A percentile compares a stretch with the other conserved stretches of the same genome.
Evolutionary conservation across 1,284 basidiomycete genomes (phyloP).

Genomic region (Cutaneotrichosporon sp.): DNA sequence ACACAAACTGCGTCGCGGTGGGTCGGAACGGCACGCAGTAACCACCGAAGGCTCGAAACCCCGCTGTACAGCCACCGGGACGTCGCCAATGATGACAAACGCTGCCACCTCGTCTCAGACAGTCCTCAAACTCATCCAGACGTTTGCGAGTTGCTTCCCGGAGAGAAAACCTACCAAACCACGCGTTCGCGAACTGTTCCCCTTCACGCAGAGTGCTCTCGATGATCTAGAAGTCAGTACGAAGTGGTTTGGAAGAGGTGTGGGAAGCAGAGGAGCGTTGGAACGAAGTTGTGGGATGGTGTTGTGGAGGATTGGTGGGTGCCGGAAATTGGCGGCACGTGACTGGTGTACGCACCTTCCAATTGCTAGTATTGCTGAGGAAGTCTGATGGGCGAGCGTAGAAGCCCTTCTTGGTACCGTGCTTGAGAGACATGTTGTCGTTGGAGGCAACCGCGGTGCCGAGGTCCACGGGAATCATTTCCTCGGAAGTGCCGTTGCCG

Average conservation of each 20-base stretch:
- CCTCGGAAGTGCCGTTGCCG: conserved; percentile 46
- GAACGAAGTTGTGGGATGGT: background rate
- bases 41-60: too few relatives aligned
- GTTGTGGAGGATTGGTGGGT: background rate
- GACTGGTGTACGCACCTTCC: conserved; percentile 54
- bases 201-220: conserved; percentile 97
- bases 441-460: conserved; percentile 39
- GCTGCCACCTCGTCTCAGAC: background rate
- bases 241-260: too few relatives aligned
- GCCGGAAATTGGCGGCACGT: too few relatives aligned
- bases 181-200: conserved; percentile 98
- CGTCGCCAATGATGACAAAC: too few relatives aligned
- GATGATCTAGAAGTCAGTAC: conserved; percentile 60
- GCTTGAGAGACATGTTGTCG: conserved; percentile 45
- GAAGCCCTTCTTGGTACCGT: conserved; percentile 58
- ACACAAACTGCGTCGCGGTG: too few relatives aligned
- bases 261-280: too few relatives aligned
- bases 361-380: conserved; percentile 84
- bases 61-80: too few relatives aligned
- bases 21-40: too few relatives aligned
- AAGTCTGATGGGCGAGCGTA: conserved; percentile 88
- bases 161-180: conserved; percentile 9
- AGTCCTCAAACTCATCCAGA: background rate
- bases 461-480: conserved; percentile 26
- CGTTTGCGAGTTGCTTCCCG: background rate